Percentiles rank a stretch among this genome's conserved stretches.
These are phyloP conservation scores for Prunus dulcis DNA, from an alignment of 306 rosid genomes.

Conservation along the genomic window DNA sequence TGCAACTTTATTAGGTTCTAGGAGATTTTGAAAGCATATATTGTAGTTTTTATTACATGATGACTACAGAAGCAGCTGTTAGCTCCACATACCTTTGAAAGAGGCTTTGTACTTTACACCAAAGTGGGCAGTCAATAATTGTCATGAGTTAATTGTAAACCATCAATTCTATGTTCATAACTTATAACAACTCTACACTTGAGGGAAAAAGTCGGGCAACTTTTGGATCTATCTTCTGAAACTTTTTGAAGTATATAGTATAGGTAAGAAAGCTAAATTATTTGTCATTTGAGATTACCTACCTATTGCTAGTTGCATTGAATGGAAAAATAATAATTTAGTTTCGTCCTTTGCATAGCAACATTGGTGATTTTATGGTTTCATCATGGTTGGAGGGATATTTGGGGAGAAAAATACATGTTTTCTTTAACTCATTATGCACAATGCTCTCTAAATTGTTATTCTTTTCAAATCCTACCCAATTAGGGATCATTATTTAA, in stretches of 20 bases:
- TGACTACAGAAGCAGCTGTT: slow-evolving; percentile 6
- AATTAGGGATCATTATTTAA: too few relatives aligned
- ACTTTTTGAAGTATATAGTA: neutral
- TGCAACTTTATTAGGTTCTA: neutral
- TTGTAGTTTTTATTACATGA: neutral
- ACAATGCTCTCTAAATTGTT: too few relatives aligned
- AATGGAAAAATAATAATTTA: neutral
- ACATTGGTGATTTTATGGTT: too few relatives aligned
- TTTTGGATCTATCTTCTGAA: neutral
- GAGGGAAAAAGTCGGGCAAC: neutral
- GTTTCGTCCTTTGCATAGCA: neutral
- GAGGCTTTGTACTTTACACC: slow-evolving; percentile 10
- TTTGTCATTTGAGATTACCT: neutral
- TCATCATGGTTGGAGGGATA: neutral
- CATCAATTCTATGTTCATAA: neutral
- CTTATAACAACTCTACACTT: neutral
- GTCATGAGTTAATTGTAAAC: slow-evolving; percentile 4
- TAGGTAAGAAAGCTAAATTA: slow-evolving; percentile 3
- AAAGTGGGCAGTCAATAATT: slow-evolving; percentile 14
- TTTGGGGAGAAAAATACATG: neutral
- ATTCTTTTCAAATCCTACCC: too few relatives aligned
- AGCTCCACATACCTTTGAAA: slow-evolving; percentile 23
- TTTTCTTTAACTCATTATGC: too few relatives aligned
- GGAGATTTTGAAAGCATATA: slow-evolving; percentile 14
- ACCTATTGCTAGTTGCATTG: neutral